phyloP scores from a whole-genome alignment of 495 filamentous ascomycete species.

The Aspergillus baeticus region DNA sequence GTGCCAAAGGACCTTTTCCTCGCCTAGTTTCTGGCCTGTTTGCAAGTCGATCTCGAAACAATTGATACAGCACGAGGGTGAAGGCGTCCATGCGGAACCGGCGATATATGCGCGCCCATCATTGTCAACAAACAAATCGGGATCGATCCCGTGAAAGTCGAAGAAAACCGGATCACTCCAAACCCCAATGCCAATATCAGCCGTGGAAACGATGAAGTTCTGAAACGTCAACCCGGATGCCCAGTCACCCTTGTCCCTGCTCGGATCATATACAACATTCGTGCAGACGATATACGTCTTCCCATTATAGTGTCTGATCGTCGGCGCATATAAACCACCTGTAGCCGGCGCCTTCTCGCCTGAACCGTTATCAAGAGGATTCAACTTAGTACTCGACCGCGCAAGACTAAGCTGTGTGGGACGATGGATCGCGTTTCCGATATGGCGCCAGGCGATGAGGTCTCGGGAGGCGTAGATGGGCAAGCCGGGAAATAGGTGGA shows the following conservation, averaged over 20 bases:
- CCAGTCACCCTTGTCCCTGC: neutral
- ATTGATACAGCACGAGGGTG: neutral
- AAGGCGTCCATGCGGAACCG: neutral
- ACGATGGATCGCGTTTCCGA: constrained; percentile 3
- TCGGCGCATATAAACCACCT: neutral
- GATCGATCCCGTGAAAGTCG: constrained; percentile 6
- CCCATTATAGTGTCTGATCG: constrained; percentile 1
- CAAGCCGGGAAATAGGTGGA: constrained; percentile 4
- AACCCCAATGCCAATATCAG: neutral
- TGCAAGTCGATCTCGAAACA: neutral
- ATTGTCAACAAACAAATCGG: neutral
- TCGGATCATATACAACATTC: neutral
- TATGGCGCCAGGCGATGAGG: constrained; percentile 1
- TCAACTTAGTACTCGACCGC: neutral
- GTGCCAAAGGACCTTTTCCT: neutral
- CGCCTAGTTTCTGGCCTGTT: neutral
- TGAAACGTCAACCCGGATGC: neutral
- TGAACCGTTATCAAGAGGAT: neutral
- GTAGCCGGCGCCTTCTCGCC: neutral
- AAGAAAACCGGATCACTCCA: constrained; percentile 9
- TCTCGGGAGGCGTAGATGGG: constrained; percentile 1
- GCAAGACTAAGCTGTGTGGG: constrained; percentile 4
- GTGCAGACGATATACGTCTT: constrained; percentile 3
- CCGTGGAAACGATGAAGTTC: neutral
- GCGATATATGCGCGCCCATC: neutral